phyloP scores from a whole-genome alignment of 495 filamentous ascomycete genomes.

The Filosporella fistucella region DNA sequence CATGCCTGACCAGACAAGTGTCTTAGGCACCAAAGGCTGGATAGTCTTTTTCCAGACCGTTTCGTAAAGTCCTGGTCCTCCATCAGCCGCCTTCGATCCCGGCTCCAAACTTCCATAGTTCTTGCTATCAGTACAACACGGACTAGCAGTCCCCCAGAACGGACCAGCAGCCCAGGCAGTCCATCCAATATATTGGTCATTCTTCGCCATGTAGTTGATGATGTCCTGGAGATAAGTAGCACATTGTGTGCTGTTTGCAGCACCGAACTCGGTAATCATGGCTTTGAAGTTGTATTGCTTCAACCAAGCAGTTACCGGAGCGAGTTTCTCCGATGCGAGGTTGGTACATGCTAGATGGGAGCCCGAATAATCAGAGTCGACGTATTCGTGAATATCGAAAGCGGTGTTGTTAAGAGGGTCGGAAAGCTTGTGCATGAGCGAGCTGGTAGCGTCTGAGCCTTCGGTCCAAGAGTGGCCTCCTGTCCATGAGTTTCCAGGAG shows the following conservation, averaged over 20 bases:
- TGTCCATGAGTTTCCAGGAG: constrained; percentile 44
- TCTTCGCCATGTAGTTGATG: constrained; percentile 42
- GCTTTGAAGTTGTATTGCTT: constrained; percentile 43
- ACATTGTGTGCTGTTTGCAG: constrained; percentile 41
- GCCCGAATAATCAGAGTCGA: constrained; percentile 46
- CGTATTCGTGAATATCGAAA: constrained; percentile 49
- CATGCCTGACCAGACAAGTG: background rate
- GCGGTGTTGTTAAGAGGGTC: constrained; percentile 41
- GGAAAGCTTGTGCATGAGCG: constrained; percentile 35
- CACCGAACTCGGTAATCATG: constrained; percentile 49
- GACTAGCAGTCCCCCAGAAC: constrained; percentile 41
- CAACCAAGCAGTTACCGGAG: constrained; percentile 41
- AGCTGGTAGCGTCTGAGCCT: constrained; percentile 31
- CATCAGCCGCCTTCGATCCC: constrained; percentile 37
- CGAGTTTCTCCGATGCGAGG: constrained; percentile 33
- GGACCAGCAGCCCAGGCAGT: constrained; percentile 49
- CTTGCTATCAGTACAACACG: constrained; percentile 41
- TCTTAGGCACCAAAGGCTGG: constrained; percentile 34
- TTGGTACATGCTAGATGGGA: constrained; percentile 33
- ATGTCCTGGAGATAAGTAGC: constrained; percentile 34
- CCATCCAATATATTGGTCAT: constrained; percentile 49
- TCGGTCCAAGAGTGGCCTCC: constrained; percentile 46
- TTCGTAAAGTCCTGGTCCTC: constrained; percentile 39
- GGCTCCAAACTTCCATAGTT: constrained; percentile 43
- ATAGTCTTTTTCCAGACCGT: constrained; percentile 38